Percentiles rank a stretch among this genome's conserved stretches.
These are phyloP conservation scores for Cystobasidiaceae sp. DNA, from an alignment of 1,284 basidiomycete species.

Conservation along the genomic window DNA sequence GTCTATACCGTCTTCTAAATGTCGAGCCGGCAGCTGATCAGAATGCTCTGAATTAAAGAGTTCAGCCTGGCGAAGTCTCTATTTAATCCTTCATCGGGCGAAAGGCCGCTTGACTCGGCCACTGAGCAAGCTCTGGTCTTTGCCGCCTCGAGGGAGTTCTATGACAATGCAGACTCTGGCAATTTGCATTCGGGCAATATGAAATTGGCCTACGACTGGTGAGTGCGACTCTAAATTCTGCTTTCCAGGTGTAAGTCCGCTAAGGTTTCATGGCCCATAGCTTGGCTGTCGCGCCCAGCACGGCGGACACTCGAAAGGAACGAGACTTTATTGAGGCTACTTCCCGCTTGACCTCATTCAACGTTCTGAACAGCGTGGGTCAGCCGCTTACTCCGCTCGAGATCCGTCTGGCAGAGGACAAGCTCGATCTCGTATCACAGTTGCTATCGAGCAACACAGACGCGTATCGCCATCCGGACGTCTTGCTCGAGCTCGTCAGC, in stretches of 20 bases:
- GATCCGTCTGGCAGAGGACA: conserved; percentile 79
- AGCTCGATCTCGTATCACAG: conserved; percentile 67
- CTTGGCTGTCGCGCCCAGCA: conserved; percentile 63
- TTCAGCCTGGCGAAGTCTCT: conserved; percentile 70
- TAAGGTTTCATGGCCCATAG: conserved; percentile 52
- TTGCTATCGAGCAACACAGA: conserved; percentile 74
- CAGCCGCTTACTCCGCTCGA: conserved; percentile 79
- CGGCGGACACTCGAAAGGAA: conserved; percentile 62
- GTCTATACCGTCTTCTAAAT: conserved; percentile 48
- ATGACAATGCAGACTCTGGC: conserved; percentile 81
- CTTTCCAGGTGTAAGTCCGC: too few relatives aligned
- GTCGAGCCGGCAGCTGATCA: neutral
- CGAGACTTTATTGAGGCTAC: conserved; percentile 93
- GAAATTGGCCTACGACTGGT: conserved; percentile 94
- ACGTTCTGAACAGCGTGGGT: conserved; percentile 65
- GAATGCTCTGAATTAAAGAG: conserved; percentile 51
- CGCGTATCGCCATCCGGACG: conserved; percentile 80
- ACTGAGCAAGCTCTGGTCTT: conserved; percentile 72
- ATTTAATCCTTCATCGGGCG: conserved; percentile 55
- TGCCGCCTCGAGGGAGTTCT: conserved; percentile 74
- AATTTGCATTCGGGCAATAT: conserved; percentile 89
- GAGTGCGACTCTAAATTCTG: conserved; percentile 44
- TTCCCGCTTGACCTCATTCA: conserved; percentile 73
- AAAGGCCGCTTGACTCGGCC: conserved; percentile 54
- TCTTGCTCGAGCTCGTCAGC: conserved; percentile 77